Base-by-base conservation (phyloP, 1,284 basidiomycete species). In the Tetrapyrgos nigripes region DNA sequence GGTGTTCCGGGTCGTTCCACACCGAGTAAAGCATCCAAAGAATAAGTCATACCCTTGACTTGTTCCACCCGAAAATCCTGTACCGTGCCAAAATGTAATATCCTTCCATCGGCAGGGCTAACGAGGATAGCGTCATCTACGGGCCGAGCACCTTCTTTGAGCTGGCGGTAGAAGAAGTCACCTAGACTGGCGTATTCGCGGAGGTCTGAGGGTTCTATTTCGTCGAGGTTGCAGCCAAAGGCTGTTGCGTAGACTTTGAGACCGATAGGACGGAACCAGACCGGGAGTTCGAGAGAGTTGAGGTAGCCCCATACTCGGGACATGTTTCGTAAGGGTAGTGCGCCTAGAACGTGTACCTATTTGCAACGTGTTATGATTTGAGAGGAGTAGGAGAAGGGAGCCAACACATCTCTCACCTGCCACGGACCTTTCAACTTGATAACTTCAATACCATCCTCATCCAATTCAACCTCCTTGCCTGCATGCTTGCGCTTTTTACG, bases 41-140 rank as follows among this genome's bases (percentile, higher is more conserved):
- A 97, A 70, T 98, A 98, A 1, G 95, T 98, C 64, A 97, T 90
- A 17, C 97, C 97, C 76, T 99, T 99, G 70, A 99, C 95, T 76
- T 98, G 96, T 73, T 98, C 96, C 45, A 99, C 94, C 28, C 88
- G 87, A 45, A 89, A 85, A 62, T 90, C 88, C 54, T 84, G 77
- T 64, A 99, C 93, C 2, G 88, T 87, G 26, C 97, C 97, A 66
- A 96, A 96, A 72, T 99, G 97, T 35, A 99, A 81, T 2, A 99
- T 86, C 1, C 83, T 91, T 10, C 97, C 97, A 67, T 99, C 97
- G 0, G 97, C 95, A 0, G 97, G 97, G 59, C 93, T 95, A 61
- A 96, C 96, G 62, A 98, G 83, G 6, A 88, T 76, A 13, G 91
- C 85, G 43, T 89, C 79, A 28, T 90, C 93, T 31, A 97, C 89